Conservation (phyloP, 768 basidiomycete species). For the Phylloporus sp. region DNA sequence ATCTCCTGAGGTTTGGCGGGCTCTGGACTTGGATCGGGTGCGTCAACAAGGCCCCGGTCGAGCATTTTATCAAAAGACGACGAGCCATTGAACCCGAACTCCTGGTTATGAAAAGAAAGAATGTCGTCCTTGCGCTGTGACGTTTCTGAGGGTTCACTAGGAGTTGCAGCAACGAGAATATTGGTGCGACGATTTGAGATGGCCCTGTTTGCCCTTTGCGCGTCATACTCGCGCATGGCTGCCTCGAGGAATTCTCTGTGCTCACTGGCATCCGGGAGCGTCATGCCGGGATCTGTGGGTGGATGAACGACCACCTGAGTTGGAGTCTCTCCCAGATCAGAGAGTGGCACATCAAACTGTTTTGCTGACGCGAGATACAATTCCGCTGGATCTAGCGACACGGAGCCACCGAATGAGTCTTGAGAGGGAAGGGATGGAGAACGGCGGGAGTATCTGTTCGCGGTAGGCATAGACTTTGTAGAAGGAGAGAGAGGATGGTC, state of each 20-base stretch:
- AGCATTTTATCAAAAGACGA: conserved; percentile 40
- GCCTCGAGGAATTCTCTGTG: conserved; percentile 20
- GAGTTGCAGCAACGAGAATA: conserved; percentile 52
- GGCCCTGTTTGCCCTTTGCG: conserved; percentile 12
- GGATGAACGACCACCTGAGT: conserved; percentile 24
- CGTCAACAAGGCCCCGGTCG: conserved; percentile 28
- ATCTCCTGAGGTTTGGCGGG: conserved; percentile 9
- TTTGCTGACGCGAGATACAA: conserved; percentile 42
- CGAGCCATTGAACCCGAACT: conserved; percentile 32
- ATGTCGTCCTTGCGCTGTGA: conserved; percentile 13
- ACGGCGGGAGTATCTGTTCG: conserved; percentile 22
- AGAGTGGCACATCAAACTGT: conserved; percentile 54
- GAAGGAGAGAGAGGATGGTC: conserved; percentile 13
- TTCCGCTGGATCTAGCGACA: conserved; percentile 45
- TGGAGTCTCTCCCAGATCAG: conserved; percentile 42
- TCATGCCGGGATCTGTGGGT: conserved; percentile 42
- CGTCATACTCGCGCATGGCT: conserved; percentile 26
- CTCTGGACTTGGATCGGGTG: conserved; percentile 22
- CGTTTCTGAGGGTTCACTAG: conserved; percentile 29
- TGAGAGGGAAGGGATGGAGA: conserved; percentile 43
- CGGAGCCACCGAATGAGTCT: conserved; percentile 58
- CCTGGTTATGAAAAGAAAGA: conserved; percentile 14
- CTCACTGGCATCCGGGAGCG: conserved; percentile 45
- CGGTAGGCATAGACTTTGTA: conserved; percentile 22
- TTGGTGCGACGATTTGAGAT: conserved; percentile 11